These are phyloP conservation scores for Ananas comosus DNA, from an alignment of 176 grass and related monocot genomes.

Conservation along the genomic window DNA sequence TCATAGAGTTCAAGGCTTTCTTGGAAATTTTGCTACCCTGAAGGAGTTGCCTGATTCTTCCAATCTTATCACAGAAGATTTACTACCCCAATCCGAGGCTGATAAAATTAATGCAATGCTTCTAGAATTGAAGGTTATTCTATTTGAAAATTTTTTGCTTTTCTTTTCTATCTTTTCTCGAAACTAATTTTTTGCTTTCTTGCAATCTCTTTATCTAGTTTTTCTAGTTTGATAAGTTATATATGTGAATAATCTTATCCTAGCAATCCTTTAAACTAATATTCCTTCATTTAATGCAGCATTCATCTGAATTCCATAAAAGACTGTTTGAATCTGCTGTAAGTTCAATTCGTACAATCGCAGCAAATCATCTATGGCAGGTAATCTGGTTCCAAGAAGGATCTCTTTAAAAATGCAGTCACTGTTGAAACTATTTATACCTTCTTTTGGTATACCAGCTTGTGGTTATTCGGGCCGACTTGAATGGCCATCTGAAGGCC, in stretches of 20 bases:
- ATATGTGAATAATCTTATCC: conserved; percentile 5
- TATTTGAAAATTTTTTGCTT: not conserved
- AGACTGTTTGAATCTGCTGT: conserved; percentile 90
- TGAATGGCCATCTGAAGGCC: conserved; percentile 94
- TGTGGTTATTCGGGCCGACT: conserved; percentile 91
- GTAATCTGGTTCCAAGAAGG: conserved; percentile 17
- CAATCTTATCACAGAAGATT: conserved; percentile 61
- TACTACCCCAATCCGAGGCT: conserved; percentile 84
- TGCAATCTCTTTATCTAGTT: conserved; percentile 10
- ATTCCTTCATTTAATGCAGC: conserved; percentile 41
- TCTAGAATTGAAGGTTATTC: conserved; percentile 70
- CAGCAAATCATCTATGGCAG: conserved; percentile 97
- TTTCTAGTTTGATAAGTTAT: conserved; percentile 1
- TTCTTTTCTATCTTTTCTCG: not conserved
- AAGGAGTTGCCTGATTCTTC: conserved; percentile 41
- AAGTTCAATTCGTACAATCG: conserved; percentile 82
- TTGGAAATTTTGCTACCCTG: conserved; percentile 24
- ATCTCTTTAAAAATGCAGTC: not conserved
- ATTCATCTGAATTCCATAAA: conserved; percentile 95
- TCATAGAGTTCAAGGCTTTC: conserved; percentile 50
- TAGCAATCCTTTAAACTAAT: not conserved
- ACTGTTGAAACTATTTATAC: not conserved
- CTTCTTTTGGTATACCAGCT: conserved; percentile 53
- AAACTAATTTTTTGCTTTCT: conserved; percentile 12
- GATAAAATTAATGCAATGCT: conserved; percentile 92